Evolutionary conservation across 495 filamentous ascomycete genomes (phyloP), one percentile per base, ranked within the genome.

Genomic region (Daldinia grandis): DNA sequence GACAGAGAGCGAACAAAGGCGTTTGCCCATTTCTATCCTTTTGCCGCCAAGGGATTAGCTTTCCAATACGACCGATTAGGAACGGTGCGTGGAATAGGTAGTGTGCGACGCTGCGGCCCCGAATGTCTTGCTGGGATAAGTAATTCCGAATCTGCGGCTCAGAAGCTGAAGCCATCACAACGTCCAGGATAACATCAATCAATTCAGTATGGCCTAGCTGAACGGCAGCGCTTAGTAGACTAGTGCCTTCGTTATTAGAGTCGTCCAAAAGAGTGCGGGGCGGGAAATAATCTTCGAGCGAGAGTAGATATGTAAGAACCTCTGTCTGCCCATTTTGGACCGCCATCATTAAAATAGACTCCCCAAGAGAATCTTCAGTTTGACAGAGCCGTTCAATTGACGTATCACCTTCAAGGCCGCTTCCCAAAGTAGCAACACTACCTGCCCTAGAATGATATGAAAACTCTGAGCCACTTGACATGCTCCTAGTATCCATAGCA

Each of bases 21-120:
- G 96, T 99, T 78, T 98, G 95, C 0, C 95, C 96, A 78, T 97
- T 97, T 72, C 92, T 97, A 77, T 99, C 96, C 68, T 91, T 93
- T 72, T 92, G 86, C 54, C 88, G 86, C 96, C 96, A 99, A 8
- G 95, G 93, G 51, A 98, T 79, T 73, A 94, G 76, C 25, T 84
- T 83, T 14, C 93, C 93, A 49, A 98, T 87, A 49, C 86, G 83
- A 27, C 81, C 80, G 74, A 98, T 92, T 33, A 98, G 82, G 24
- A 87, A 85, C 3, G 95, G 95, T 4, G 92, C 89, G 76, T 95
- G 93, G 81, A 98, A 99, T n/a, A 99, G 82, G 75, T 98, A 99
- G 79, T 99, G 96, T 3, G 89, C 95, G 42, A 91, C 89, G 42
- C 94, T 97, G 38, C 96, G 89, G 30, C 95, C 96, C 78, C 93